phyloP scores from a whole-genome alignment of 805 yeast genomes.

The Kockiozyma suomiensis region DNA sequence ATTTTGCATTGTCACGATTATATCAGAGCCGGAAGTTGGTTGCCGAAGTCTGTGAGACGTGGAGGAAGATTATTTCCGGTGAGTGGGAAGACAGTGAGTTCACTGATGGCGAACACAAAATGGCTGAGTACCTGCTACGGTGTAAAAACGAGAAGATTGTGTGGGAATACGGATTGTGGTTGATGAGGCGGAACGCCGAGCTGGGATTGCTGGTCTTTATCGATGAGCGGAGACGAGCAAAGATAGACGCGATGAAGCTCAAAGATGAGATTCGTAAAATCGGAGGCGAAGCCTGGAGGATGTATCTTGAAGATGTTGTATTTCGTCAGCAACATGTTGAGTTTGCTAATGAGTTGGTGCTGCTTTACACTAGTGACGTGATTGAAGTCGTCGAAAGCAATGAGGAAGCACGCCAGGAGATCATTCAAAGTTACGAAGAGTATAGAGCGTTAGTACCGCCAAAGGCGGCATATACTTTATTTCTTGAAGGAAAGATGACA shows the following conservation, averaged over 20 bases:
- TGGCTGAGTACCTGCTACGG: conserved; percentile 37
- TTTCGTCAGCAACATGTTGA: conserved; percentile 33
- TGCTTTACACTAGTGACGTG: conserved; percentile 43
- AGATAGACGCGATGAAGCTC: conserved; percentile 39
- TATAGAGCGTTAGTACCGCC: conserved; percentile 41
- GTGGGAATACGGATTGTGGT: conserved; percentile 46
- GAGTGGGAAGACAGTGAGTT: conserved; percentile 38
- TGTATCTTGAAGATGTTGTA: conserved; percentile 44
- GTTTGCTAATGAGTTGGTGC: conserved; percentile 41
- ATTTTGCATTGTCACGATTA: conserved; percentile 39
- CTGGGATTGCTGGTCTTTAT: conserved; percentile 43
- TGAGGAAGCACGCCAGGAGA: conserved; percentile 25
- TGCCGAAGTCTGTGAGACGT: conserved; percentile 37
- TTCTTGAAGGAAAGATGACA: conserved; percentile 26
- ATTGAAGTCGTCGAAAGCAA: conserved; percentile 35
- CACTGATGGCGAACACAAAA: conserved; percentile 37
- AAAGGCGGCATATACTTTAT: conserved; percentile 40
- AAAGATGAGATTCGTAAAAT: conserved; percentile 40
- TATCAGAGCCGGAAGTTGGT: conserved; percentile 36
- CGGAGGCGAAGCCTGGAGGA: conserved; percentile 45
- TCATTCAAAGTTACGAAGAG: conserved; percentile 35
- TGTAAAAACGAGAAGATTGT: conserved; percentile 40
- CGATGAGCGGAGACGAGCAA: conserved; percentile 32
- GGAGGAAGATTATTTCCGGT: conserved; percentile 37
- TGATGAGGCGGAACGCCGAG: conserved; percentile 39